Conservation (phyloP, 2,329 filamentous ascomycete species). For the Colletotrichum godetiae region DNA sequence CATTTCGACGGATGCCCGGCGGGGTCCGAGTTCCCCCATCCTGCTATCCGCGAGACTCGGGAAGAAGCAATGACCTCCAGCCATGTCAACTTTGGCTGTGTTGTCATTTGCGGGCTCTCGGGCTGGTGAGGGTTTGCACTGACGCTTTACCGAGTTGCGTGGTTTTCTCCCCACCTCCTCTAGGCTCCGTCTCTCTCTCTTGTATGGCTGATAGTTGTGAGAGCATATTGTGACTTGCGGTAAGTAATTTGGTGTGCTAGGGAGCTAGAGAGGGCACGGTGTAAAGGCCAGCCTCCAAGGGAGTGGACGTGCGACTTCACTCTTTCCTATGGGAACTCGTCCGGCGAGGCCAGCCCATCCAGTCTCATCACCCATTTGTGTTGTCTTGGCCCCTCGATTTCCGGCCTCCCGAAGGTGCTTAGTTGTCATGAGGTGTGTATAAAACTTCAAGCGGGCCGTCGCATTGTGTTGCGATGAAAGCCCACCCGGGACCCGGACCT, state of each 20-base stretch:
- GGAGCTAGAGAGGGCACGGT: neutral
- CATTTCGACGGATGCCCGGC: neutral
- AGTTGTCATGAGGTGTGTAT: too few species aligned
- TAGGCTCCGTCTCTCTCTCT: too few species aligned
- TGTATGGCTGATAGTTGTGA: neutral
- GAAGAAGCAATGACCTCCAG: neutral
- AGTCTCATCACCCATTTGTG: neutral
- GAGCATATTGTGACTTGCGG: neutral
- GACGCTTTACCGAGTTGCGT: neutral
- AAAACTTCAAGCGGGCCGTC: too few species aligned
- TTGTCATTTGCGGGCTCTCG: constrained; percentile 24
- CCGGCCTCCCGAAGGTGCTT: too few species aligned
- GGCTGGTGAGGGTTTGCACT: constrained; percentile 4
- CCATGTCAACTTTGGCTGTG: neutral
- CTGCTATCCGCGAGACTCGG: neutral
- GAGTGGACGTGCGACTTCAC: neutral
- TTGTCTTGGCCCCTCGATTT: neutral
- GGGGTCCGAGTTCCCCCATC: neutral
- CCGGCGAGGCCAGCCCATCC: neutral
- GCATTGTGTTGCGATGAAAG: neutral
- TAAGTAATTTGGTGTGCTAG: neutral
- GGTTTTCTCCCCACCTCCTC: neutral
- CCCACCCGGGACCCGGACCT: neutral
- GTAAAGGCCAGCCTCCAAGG: neutral
- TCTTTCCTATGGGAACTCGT: neutral